Conservation (phyloP, 176 grass and related monocot species). For the Oryza brachyantha region DNA sequence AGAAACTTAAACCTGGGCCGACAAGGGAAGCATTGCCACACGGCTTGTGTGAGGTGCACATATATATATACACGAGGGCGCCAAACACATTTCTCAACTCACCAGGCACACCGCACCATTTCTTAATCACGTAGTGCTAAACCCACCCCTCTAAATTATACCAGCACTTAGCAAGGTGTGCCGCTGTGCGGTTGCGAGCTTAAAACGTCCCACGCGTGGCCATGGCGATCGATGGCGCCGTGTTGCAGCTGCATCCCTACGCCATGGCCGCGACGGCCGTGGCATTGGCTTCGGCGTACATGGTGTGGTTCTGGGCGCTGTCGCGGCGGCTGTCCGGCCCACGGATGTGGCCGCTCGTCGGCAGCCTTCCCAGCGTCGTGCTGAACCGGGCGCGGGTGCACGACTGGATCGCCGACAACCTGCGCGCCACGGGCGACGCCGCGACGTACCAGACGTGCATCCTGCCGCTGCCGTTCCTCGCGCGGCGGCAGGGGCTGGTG, state of each 20-base stretch:
- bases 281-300: constrained; percentile 53
- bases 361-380: constrained; percentile 73
- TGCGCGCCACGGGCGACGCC: constrained; percentile 59
- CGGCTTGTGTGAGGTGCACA: constrained; percentile 33
- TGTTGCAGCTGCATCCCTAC: constrained; percentile 11
- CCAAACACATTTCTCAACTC: constrained; percentile 68
- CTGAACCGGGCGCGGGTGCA: constrained; percentile 69
- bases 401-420: constrained; percentile 92
- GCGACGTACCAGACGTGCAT: constrained; percentile 96
- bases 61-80: constrained; percentile 50
- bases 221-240: constrained; percentile 20
- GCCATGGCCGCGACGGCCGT: constrained; percentile 10
- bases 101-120: constrained; percentile 29
- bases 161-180: neutral
- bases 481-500: constrained; percentile 79
- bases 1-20: constrained; percentile 29
- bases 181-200: neutral
- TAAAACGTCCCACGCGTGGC: constrained; percentile 36
- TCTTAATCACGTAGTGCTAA: constrained; percentile 36
- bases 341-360: constrained; percentile 74
- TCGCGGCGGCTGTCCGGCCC: constrained; percentile 67
- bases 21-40: constrained; percentile 28
- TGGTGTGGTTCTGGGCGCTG: constrained; percentile 81
- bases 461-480: constrained; percentile 69
- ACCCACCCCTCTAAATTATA: constrained; percentile 28